phyloP scores from a whole-genome alignment of 176 grass and related monocot genomes.

The Rhynchospora pubera region DNA sequence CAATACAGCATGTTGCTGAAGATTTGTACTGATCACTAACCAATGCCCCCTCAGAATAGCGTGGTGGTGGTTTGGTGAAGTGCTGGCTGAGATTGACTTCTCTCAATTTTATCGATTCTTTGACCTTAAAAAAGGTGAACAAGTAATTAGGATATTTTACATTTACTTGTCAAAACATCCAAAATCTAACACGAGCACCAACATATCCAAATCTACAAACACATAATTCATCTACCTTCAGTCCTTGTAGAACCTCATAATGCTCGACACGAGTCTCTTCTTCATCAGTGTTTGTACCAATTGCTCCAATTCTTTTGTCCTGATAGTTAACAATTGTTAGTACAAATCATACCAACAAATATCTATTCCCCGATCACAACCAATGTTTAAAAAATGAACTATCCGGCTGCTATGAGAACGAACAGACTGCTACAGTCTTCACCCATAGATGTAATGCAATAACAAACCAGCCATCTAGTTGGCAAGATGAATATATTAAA shows the following conservation, averaged over 20 bases:
- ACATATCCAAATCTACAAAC: background rate
- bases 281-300: conserved; percentile 14
- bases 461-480: background rate
- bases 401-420: background rate
- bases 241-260: conserved; percentile 17
- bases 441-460: background rate
- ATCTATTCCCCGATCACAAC: background rate
- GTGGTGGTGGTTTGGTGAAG: conserved; percentile 73
- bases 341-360: background rate
- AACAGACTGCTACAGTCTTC: background rate
- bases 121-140: conserved; percentile 42
- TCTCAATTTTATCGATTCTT: conserved; percentile 47
- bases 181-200: background rate
- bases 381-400: background rate
- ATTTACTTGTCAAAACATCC: background rate
- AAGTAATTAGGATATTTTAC: background rate
- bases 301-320: conserved; percentile 21
- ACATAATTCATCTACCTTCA: background rate
- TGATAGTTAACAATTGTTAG: background rate
- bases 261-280: background rate
- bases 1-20: conserved; percentile 8
- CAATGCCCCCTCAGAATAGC: conserved; percentile 77
- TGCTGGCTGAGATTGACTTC: conserved; percentile 56
- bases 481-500: background rate
- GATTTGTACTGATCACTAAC: conserved; percentile 41